These are phyloP conservation scores for Syncephalastrum contaminatum DNA, from an alignment of 371 early-diverging fungal genomes.

Conservation along the genomic window DNA sequence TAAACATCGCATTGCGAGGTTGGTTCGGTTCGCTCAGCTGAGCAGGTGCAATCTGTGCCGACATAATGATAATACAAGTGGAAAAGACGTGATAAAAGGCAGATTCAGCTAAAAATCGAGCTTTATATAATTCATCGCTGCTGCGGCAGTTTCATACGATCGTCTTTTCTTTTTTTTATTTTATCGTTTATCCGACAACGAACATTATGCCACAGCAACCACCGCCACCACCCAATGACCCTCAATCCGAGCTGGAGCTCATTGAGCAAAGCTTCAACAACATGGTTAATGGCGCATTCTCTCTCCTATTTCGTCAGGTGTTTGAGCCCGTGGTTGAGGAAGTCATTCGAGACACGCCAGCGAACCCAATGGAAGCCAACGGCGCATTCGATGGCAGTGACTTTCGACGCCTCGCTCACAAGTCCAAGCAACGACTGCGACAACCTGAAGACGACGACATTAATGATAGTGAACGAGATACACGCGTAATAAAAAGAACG, in stretches of 20 bases:
- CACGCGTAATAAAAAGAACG: slow-evolving; percentile 1
- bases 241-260: slow-evolving; percentile 31
- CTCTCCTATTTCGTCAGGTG: slow-evolving; percentile 25
- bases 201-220: too few species aligned
- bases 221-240: slow-evolving; percentile 2
- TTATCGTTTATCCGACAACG: too few species aligned
- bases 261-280: slow-evolving; percentile 34
- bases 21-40: slow-evolving; percentile 13
- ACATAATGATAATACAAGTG: too few species aligned
- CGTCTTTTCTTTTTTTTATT: too few species aligned
- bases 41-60: neutral
- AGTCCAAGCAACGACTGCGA: slow-evolving; percentile 24
- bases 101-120: too few species aligned
- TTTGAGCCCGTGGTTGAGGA: slow-evolving; percentile 14
- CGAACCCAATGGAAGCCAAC: neutral
- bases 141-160: too few species aligned
- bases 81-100: too few species aligned
- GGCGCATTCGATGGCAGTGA: slow-evolving; percentile 33
- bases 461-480: neutral
- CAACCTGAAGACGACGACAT: neutral
- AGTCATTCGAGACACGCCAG: neutral
- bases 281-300: slow-evolving; percentile 37
- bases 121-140: too few species aligned
- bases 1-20: slow-evolving; percentile 38
- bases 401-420: slow-evolving; percentile 32